Base-by-base conservation (phyloP, 2,329 filamentous ascomycete species). In the Aureobasidium sp. region DNA sequence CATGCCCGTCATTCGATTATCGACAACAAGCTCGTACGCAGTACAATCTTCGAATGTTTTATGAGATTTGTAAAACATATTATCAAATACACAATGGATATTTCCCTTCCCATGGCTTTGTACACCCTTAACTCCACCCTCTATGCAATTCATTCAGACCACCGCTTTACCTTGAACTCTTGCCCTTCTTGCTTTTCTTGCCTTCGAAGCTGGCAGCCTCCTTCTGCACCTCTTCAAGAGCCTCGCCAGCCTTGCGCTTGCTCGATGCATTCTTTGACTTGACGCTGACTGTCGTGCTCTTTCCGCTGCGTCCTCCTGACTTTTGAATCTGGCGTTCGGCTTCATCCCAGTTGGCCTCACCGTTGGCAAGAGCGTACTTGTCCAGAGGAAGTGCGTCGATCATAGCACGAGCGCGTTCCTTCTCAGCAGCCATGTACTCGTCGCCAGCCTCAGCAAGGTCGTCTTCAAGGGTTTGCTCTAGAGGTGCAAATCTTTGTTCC, bases 331-430 rank as follows among this genome's bases (percentile, higher is more conserved):
- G 87, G 71, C 88, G 87, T 75, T 97, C 92, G 4, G 83, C 83
- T 21, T 83, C 80, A 64, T 80, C 78, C 83, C 83, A 86, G n/a
- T 74, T 73, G 16, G 76, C 73, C 45, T 74, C 73, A 41, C 76
- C 80, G 57, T 81, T 76, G 39, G 77, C 76, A 58, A 78, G 77
- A 63, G 75, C 72, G 62, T 78, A 78, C 85, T 89, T 87, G 69
- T 96, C 91, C 58, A 97, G 80, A 48, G 93, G 92, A 64, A 97
- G 78, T 65, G 91, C 88, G 78, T 97, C 90, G 69, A 97, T 96
- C 66, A 97, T 79, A 67, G 90, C 89, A 68, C 88, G 86, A 75
- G 96, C 90, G 76, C 93, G 90, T 74, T 89, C 86, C 67, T 84
- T 84, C 69, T 96, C 78, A 63, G 84, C 85, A 52, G 79, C 80